Base-by-base conservation (phyloP, 768 basidiomycete species). In the Psilocybe cubensis region DNA sequence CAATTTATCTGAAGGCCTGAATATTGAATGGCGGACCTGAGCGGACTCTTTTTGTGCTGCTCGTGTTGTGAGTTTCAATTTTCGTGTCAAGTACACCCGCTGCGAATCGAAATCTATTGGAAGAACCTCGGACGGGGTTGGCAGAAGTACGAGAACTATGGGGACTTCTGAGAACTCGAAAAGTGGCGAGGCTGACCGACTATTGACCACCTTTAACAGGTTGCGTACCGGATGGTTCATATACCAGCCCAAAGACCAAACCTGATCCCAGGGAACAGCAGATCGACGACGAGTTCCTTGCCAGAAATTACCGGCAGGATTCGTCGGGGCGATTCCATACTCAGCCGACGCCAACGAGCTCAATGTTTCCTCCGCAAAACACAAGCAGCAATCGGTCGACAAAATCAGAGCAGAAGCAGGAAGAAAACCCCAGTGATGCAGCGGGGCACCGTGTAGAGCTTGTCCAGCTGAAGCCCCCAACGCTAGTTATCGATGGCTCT, bases 241-340 rank as follows among this genome's bases (percentile, higher is more conserved):
- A 54, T n/a, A 56, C 61, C 41, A 24, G 57, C 17, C 21, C 35
- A 0, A 21, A 52, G 7, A 23, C 59, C 12, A 64, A 66, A 28
- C 47, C 55, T 0, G 63, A 68, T 41, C 67, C 67, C 9, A 51
- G 63, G n/a, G 64, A 68, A 45, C 46, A 54, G 12, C 46, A 61
- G 42, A 60, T 68, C 25, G 67, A 68, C 56, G 57, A 62, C 25
- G 61, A 58, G 45, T 68, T 68, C 44, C 60, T 63, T 29, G 57
- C 64, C 11, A 63, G 67, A 38, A 64, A 68, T 46, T 68, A 66
- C 38, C 53, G 46, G 5, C 52, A 57, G 41, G 67, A 68, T 35
- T 47, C 60, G 3, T 33, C 54, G 18, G 67, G 67, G 3, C 59
- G 58, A 14, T 63, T 68, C 48, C 52, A 63, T 45, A 55, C 48